Conservation (phyloP, 2,329 filamentous ascomycete genomes). For the Fusarium aywerte region DNA sequence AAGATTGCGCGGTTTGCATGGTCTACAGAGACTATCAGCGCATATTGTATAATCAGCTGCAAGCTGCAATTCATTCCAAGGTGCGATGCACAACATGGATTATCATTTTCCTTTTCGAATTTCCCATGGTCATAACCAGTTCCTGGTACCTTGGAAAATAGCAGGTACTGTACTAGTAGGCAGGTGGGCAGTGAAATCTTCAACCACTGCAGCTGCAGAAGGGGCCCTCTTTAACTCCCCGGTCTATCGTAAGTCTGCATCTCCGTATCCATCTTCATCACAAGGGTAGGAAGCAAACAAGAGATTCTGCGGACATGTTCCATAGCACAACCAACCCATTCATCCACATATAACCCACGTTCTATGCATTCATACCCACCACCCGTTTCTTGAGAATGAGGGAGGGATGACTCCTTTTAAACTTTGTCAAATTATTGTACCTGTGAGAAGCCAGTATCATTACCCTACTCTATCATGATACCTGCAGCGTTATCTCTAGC, state of each 20-base stretch:
- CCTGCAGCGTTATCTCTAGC: neutral
- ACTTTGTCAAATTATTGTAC: neutral
- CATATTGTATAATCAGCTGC: neutral
- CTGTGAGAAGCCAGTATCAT: neutral
- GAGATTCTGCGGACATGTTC: constrained; percentile 30
- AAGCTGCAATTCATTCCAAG: neutral
- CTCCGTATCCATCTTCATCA: constrained; percentile 16
- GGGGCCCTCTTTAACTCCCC: constrained; percentile 23
- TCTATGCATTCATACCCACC: constrained; percentile 17
- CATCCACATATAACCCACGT: constrained; percentile 26
- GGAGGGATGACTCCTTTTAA: neutral
- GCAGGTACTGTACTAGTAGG: too few relatives aligned
- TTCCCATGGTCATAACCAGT: constrained; percentile 8
- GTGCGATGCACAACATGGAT: constrained; percentile 10
- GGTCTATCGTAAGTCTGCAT: neutral
- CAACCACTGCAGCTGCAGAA: constrained; percentile 17
- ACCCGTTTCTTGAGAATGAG: neutral
- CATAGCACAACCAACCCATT: constrained; percentile 26
- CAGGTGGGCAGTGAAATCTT: constrained; percentile 11
- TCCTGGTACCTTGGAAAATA: constrained; percentile 28
- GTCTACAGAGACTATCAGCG: neutral
- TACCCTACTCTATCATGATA: neutral
- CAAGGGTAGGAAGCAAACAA: constrained; percentile 22
- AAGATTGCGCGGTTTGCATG: neutral
- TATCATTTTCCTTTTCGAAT: constrained; percentile 17